Base-by-base conservation (phyloP, 2,329 filamentous ascomycete species). In the Phialocephala subalpina region DNA sequence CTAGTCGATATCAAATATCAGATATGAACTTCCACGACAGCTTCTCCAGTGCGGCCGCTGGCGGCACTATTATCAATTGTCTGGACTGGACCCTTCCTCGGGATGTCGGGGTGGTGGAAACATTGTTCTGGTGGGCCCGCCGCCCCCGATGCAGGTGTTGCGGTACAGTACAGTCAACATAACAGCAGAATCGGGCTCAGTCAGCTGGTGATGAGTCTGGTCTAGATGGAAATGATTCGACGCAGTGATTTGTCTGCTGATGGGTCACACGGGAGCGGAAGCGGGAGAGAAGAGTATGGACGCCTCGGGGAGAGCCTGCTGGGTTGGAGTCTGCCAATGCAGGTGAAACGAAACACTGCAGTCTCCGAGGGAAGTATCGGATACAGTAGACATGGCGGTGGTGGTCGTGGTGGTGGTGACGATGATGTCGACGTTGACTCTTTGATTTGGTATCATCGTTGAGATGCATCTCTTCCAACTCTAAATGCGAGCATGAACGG, bases 231-330 rank as follows among this genome's bases (percentile, higher is more conserved):
- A 29, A 33, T 27, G 49, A 53, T 53, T 53, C 49, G 49, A 53
- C 27, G 25, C 8, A 12, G 25, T 18, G 9, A 7, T 14, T 29
- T 27, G 25, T 53, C 49, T 29, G 12, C 49, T 53, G 49, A 53
- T 53, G 14, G 11, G 29, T 27, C 25, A 29, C 27, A 49, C 45
- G 45, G 42, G 47, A 52, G 47, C 3, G 22, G 22, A n/a, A 33
- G 45, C 45, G 45, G 45, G 25, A 53, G 27, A 53, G 27, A 53
- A 16, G 49, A n/a, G n/a, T n/a, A n/a, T n/a, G n/a, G n/a, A n/a
- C n/a, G n/a, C n/a, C n/a, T 22, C 12, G 49, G 12, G 45, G 7
- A 47, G 42, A 22, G 42, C 42, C n/a, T 6, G n/a, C 45, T 2
- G 45, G 8, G 12, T 18, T 49, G n/a, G n/a, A 42, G 12, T 49